A percentile compares a stretch with the other conserved stretches of the same genome.
Conservation (phyloP, 2,329 filamentous ascomycete genomes). For the Lasiodiplodia citricola region DNA sequence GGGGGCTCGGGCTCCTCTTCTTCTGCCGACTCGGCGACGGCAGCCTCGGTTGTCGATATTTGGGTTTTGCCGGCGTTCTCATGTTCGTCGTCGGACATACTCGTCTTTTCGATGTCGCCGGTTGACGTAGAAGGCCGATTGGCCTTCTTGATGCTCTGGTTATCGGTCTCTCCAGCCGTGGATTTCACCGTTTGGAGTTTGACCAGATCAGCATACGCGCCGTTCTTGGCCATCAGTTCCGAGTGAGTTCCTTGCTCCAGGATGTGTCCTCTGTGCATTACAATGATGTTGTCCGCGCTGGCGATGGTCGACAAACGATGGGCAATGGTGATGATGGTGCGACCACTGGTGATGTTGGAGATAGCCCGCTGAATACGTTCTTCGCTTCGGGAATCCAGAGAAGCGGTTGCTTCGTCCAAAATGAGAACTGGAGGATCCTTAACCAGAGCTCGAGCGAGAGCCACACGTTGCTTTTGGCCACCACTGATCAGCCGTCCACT, state of each 20-base stretch:
- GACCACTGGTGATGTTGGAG: conserved; percentile 39
- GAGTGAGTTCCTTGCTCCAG: conserved; percentile 45
- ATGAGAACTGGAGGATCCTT: conserved; percentile 63
- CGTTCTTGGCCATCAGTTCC: conserved; percentile 40
- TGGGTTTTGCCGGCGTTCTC: conserved; percentile 28
- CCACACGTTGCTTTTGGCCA: conserved; percentile 64
- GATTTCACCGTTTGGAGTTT: conserved; percentile 48
- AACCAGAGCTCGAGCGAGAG: conserved; percentile 62
- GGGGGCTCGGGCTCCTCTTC: not conserved
- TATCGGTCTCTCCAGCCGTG: conserved; percentile 13
- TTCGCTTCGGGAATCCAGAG: conserved; percentile 65
- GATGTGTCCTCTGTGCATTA: conserved; percentile 45
- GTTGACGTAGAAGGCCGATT: conserved; percentile 28
- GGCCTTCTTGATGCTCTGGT: conserved; percentile 22
- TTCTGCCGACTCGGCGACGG: conserved; percentile 41
- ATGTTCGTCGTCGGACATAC: conserved; percentile 32
- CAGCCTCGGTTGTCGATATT: not conserved
- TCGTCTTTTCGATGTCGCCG: conserved; percentile 37
- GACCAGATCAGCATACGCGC: conserved; percentile 58
- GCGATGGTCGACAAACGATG: conserved; percentile 46
- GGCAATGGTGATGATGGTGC: conserved; percentile 47
- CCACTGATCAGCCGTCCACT: conserved; percentile 62
- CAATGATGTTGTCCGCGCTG: conserved; percentile 44
- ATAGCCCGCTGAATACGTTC: conserved; percentile 56
- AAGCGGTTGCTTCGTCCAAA: conserved; percentile 66